These are phyloP conservation scores for Xerophyta viscosa DNA, from an alignment of 106 monocot genomes.

Conservation along the genomic window DNA sequence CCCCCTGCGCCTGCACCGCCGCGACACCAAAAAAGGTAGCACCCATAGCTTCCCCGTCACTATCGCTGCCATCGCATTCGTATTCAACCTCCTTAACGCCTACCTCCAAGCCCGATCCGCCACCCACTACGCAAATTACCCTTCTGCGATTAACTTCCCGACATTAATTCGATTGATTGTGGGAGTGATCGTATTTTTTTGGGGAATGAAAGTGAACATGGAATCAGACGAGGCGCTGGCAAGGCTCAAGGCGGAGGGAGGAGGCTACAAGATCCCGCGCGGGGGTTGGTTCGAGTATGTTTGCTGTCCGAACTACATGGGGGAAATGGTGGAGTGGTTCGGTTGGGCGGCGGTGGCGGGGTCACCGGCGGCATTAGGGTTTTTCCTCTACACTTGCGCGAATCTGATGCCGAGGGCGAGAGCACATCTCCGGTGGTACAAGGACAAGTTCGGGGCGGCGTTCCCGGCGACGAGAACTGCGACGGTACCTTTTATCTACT, in stretches of 20 bases:
- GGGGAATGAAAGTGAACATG: slow-evolving; percentile 83
- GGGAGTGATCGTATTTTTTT: slow-evolving; percentile 41
- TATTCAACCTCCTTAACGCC: slow-evolving; percentile 35
- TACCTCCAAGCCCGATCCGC: slow-evolving; percentile 55
- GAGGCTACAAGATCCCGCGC: slow-evolving; percentile 54
- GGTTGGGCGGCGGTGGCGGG: slow-evolving; percentile 66
- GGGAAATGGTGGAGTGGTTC: slow-evolving; percentile 80
- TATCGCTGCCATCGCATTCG: slow-evolving; percentile 18
- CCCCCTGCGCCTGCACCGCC: slow-evolving; percentile 16
- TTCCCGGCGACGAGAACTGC: slow-evolving; percentile 56
- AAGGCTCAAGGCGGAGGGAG: slow-evolving; percentile 45
- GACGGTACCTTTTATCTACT: slow-evolving; percentile 54
- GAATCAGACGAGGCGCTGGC: slow-evolving; percentile 48
- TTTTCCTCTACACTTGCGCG: slow-evolving; percentile 72
- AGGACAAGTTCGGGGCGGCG: slow-evolving; percentile 55
- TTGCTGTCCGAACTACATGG: slow-evolving; percentile 82
- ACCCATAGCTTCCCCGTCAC: slow-evolving; percentile 12
- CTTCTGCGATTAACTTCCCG: background rate
- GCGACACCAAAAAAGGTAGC: background rate
- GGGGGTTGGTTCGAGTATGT: slow-evolving; percentile 89
- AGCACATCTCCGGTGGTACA: slow-evolving; percentile 56
- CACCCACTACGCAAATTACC: slow-evolving; percentile 33
- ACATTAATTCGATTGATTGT: slow-evolving; percentile 20
- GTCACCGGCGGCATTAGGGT: slow-evolving; percentile 62
- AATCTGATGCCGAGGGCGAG: slow-evolving; percentile 74